A percentile compares a stretch with the other conserved stretches of the same genome.
Conservation (phyloP, 1,284 basidiomycete genomes). For the Grifola frondosa region DNA sequence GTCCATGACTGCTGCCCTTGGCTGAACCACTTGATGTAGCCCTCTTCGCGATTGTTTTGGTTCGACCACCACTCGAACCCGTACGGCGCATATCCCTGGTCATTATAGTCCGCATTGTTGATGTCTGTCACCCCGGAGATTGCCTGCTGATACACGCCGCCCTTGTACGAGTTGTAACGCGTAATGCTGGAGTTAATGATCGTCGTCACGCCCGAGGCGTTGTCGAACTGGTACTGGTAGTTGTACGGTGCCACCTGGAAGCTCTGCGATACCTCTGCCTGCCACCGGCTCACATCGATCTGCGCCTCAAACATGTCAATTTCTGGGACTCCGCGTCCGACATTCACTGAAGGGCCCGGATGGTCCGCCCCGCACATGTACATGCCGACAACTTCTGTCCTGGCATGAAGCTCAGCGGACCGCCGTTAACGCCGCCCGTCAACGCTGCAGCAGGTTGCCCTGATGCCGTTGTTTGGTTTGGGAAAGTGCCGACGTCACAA, state of each 20-base stretch:
- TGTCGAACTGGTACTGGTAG: conserved; percentile 60
- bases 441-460: conserved; percentile 50
- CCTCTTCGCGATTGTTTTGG: conserved; percentile 54
- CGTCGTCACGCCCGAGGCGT: conserved; percentile 51
- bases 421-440: conserved; percentile 50
- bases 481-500: conserved; percentile 85
- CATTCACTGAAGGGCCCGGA: conserved; percentile 53
- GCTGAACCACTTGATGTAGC: conserved; percentile 76
- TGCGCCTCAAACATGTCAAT: conserved; percentile 70
- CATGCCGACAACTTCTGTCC: conserved; percentile 56
- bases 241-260: conserved; percentile 83
- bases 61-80: conserved; percentile 78
- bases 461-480: conserved; percentile 65
- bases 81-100: conserved; percentile 53
- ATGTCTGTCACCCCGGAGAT: conserved; percentile 64
- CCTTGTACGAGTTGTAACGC: conserved; percentile 69
- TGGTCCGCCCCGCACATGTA: conserved; percentile 60
- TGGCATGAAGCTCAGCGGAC: conserved; percentile 48
- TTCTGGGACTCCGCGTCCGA: conserved; percentile 61
- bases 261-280: conserved; percentile 74
- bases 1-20: conserved; percentile 66
- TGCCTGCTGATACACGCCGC: conserved; percentile 80
- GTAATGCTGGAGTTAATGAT: conserved; percentile 55
- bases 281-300: conserved; percentile 34
- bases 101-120: conserved; percentile 53